Conservation (phyloP, 768 basidiomycete species). For the Cytidiella melzeri region DNA sequence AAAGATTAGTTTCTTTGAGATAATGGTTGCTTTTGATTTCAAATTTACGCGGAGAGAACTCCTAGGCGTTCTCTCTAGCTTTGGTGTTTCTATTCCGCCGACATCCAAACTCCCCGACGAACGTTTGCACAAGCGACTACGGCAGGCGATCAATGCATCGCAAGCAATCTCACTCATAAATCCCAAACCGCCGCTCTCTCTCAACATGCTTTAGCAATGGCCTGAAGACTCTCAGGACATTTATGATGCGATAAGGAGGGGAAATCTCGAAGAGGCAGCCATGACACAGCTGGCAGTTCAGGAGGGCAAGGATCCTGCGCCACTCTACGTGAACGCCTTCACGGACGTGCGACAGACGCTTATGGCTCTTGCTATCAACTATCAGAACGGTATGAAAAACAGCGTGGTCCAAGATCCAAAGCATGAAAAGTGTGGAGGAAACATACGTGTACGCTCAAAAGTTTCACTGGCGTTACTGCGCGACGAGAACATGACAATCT, state of each 20-base stretch:
- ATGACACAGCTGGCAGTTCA: background rate
- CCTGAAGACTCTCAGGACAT: background rate
- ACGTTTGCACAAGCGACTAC: too few species aligned
- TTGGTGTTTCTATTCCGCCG: too few species aligned
- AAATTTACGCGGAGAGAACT: too few species aligned
- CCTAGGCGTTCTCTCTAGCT: too few species aligned
- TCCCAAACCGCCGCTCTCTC: too few species aligned
- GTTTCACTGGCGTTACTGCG: too few species aligned
- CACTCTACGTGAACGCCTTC: constrained; percentile 10
- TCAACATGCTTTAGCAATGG: background rate
- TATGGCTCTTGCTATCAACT: constrained; percentile 4
- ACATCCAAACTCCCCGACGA: too few species aligned
- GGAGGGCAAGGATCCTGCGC: background rate
- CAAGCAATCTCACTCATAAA: too few species aligned
- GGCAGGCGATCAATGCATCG: too few species aligned
- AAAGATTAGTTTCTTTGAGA: too few species aligned
- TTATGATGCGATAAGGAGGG: constrained; percentile 1
- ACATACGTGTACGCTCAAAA: constrained; percentile 15
- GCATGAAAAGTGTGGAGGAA: constrained; percentile 8
- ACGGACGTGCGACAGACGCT: constrained; percentile 13
- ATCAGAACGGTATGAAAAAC: constrained; percentile 7
- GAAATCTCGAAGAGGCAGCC: background rate
- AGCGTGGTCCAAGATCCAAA: constrained; percentile 12
- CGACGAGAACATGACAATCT: too few species aligned
- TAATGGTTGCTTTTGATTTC: too few species aligned